Conservation (phyloP, 2,329 filamentous ascomycete genomes). For the Eutypella sp. region DNA sequence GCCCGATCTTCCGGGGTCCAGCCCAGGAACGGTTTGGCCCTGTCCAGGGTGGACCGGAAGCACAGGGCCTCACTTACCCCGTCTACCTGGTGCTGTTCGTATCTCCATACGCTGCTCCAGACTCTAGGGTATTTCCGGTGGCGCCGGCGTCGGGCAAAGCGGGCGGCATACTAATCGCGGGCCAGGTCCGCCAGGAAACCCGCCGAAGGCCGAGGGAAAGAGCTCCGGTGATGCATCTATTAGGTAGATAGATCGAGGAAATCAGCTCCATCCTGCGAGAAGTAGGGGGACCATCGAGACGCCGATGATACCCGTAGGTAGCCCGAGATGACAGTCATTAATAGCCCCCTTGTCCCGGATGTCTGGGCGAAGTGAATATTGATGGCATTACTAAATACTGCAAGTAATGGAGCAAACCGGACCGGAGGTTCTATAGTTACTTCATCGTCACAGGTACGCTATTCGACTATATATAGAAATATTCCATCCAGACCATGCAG, state of each 20-base stretch:
- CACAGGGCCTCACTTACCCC: constrained; percentile 63
- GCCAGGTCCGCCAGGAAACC: constrained; percentile 67
- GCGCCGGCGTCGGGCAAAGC: constrained; percentile 54
- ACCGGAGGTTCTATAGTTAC: too few relatives aligned
- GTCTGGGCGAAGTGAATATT: too few relatives aligned
- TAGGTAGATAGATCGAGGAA: constrained; percentile 41
- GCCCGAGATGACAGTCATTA: constrained; percentile 61
- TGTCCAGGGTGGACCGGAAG: constrained; percentile 64
- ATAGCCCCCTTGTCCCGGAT: neutral
- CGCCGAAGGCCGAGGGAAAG: constrained; percentile 69
- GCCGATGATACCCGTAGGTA: constrained; percentile 68
- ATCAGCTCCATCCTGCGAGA: constrained; percentile 45
- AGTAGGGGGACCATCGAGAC: constrained; percentile 68
- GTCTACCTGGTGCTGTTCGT: constrained; percentile 51
- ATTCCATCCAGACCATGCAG: too few relatives aligned
- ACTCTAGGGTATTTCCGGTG: too few relatives aligned
- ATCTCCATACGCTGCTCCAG: too few relatives aligned
- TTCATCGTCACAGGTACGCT: too few relatives aligned
- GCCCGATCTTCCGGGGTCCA: constrained; percentile 53
- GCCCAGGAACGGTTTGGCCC: constrained; percentile 59
- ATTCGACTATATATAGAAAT: too few relatives aligned
- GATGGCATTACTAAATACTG: too few relatives aligned
- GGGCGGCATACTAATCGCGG: constrained; percentile 64
- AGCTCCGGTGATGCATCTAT: constrained; percentile 47
- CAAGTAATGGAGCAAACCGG: too few relatives aligned